phyloP scores from a whole-genome alignment of 192 early-diverging fungal species.

The Pilobolus umbonatus region DNA sequence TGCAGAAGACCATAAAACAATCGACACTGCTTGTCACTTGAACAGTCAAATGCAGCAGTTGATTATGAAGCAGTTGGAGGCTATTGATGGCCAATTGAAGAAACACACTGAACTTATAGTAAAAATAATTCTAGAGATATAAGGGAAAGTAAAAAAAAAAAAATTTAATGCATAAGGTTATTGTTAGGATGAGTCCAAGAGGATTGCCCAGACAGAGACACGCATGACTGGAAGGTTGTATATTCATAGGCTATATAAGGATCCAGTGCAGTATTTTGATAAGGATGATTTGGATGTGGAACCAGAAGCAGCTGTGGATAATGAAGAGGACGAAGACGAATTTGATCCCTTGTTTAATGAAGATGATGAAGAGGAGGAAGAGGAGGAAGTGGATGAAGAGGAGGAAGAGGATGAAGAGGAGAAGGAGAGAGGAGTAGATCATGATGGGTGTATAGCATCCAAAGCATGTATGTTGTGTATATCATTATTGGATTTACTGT shows the following conservation, averaged over 20 bases:
- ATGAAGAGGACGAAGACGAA: background rate
- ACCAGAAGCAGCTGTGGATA: background rate
- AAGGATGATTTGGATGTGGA: background rate
- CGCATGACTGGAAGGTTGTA: background rate
- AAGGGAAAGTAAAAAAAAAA: background rate
- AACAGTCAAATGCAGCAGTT: conserved; percentile 7
- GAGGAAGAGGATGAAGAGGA: background rate
- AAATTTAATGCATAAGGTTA: background rate
- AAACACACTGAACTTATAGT: conserved; percentile 6
- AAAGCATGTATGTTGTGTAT: conserved; percentile 4
- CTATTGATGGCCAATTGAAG: background rate
- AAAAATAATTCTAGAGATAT: background rate
- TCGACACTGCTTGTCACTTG: background rate
- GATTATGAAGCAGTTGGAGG: background rate
- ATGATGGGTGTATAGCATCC: background rate
- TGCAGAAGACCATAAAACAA: too few species aligned
- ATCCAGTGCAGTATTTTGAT: background rate
- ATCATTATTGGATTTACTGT: background rate
- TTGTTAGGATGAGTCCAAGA: background rate
- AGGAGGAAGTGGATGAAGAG: background rate
- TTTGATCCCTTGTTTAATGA: background rate
- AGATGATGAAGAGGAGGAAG: background rate
- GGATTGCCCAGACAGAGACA: background rate
- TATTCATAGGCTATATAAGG: background rate
- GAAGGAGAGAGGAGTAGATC: background rate